Base-by-base conservation (phyloP, 306 rosid species). In the Hylodesmum podocarpum region DNA sequence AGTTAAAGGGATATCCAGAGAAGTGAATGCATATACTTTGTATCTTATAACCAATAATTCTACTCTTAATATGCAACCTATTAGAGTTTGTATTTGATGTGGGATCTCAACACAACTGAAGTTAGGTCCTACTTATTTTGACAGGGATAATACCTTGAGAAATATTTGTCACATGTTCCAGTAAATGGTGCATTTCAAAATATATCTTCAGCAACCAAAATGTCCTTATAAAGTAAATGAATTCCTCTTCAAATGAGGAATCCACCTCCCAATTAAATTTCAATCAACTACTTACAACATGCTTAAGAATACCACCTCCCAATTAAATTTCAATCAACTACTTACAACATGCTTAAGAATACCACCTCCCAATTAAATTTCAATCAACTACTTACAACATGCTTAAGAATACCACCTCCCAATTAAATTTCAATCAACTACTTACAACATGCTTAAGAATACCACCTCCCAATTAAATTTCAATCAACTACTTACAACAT, bases 141-240 rank as follows among this genome's bases (percentile, higher is more conserved):
- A 4, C 28, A 6, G 31, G 68, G 64, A 58, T 28, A 28, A 28
- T 69, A 63, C 21, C 43, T 39, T 39, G 21, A 72, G 25, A 70
- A 55, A 68, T 61, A 74, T 33, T 49, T 29, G 53, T 22, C 16
- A 58, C 28, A n/a, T 39, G 36, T 49, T 58, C 58, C 24, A 47
- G 33, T 37, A 69, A 61, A 13, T n/a, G 44, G 36, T 29, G 69
- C 62, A 40, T 54, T 76, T 54, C 37, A 70, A 69, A 75, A 69
- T 61, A 50, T 66, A 54, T 66, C 80, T 43, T 44, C 39, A 49
- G 55, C 58, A 76, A 47, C 10, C 37, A 31, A 62, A 70, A 40
- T 7, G 46, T 24, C 8, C 47, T 25, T 55, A n/a, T 7, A 55
- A 44, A 41, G 12, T 27, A 63, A 69, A 29, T 16, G 58, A 73